Percentiles rank a stretch among this genome's conserved stretches.
Evolutionary conservation across 768 basidiomycete genomes (phyloP).

Genomic region (Leccinum fibrillosum): DNA sequence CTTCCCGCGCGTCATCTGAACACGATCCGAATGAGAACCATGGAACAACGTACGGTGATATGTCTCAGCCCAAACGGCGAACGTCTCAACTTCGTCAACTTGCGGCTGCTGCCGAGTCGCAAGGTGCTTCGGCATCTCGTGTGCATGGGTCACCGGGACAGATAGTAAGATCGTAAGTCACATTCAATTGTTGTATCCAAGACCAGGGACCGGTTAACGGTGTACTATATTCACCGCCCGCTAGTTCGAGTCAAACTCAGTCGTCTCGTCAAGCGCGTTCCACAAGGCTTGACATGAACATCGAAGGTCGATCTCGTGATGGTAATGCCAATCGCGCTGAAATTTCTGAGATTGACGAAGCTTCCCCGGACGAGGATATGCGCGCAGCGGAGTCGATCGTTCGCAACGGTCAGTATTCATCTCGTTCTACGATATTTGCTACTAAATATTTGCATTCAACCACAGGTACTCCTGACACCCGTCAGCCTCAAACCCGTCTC

Average conservation of each 20-base stretch:
- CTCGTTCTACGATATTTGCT: neutral
- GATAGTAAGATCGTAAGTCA: neutral
- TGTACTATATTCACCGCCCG: neutral
- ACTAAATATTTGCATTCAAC: neutral
- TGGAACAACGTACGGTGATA: neutral
- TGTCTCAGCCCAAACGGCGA: neutral
- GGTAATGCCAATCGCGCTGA: neutral
- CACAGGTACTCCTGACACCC: neutral
- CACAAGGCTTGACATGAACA: neutral
- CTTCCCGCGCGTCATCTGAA: neutral
- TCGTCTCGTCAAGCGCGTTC: too few relatives aligned
- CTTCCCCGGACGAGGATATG: neutral
- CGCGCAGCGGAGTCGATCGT: neutral
- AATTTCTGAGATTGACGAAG: neutral
- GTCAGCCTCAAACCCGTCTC: neutral
- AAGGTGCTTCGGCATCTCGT: neutral
- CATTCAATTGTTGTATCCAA: neutral
- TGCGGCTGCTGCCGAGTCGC: neutral
- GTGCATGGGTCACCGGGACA: neutral
- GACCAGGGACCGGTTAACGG: neutral
- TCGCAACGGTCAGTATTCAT: neutral
- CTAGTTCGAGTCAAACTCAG: neutral
- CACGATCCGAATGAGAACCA: neutral
- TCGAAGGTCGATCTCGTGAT: neutral
- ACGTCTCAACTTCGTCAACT: neutral